phyloP scores from a whole-genome alignment of 305 asterid genomes.

The Rubia peregrina region DNA sequence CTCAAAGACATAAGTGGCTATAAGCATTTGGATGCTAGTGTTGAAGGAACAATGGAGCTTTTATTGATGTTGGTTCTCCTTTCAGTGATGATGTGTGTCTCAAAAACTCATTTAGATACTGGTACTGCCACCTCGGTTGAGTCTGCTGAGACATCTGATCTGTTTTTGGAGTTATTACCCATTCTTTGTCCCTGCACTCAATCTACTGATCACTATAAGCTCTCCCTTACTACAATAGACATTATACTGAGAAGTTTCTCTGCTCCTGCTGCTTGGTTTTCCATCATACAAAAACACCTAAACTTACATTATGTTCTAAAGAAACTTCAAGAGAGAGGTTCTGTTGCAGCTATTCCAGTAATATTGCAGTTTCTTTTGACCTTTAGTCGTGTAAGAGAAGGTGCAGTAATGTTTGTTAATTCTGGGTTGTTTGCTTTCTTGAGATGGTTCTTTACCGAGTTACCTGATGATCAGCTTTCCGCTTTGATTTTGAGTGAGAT shows the following conservation, averaged over 20 bases:
- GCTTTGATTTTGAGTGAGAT: conserved; percentile 42
- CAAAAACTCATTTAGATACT: conserved; percentile 25
- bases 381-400: conserved; percentile 62
- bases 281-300: conserved; percentile 62
- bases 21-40: conserved; percentile 35
- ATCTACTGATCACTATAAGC: conserved; percentile 44
- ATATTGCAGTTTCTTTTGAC: conserved; percentile 73
- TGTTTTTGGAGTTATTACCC: conserved; percentile 65
- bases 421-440: conserved; percentile 65
- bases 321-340: conserved; percentile 52
- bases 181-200: conserved; percentile 64
- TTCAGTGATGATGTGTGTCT: conserved; percentile 37
- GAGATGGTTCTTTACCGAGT: conserved; percentile 44
- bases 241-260: conserved; percentile 59
- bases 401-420: conserved; percentile 77
- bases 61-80: conserved; percentile 61
- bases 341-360: conserved; percentile 33
- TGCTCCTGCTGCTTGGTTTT: conserved; percentile 66
- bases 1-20: conserved; percentile 58
- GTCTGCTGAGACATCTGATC: conserved; percentile 50
- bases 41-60: conserved; percentile 36
- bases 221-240: conserved; percentile 63
- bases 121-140: conserved; percentile 27
- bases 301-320: conserved; percentile 53
- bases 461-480: conserved; percentile 40